A percentile compares a stretch with the other conserved stretches of the same genome.
phyloP scores from a whole-genome alignment of 1,284 basidiomycete species.

The Neolentinus lepideus region DNA sequence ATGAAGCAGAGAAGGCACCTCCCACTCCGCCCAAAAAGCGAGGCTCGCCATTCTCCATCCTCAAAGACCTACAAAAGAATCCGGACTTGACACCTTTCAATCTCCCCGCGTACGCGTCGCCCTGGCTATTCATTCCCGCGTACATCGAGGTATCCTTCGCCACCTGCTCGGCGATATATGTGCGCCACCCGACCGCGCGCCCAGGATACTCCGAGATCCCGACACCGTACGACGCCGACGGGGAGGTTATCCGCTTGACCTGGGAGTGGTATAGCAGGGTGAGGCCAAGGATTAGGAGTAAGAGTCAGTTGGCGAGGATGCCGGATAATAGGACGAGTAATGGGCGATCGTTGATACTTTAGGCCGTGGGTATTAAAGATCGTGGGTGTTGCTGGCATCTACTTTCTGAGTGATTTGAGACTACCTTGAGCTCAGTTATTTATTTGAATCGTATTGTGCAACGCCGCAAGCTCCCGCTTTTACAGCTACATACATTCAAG shows the following conservation, averaged over 20 bases:
- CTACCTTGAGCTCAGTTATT: not conserved
- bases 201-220: conserved; percentile 91
- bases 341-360: not conserved
- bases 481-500: too few relatives aligned
- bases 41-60: conserved; percentile 7
- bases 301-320: conserved; percentile 57
- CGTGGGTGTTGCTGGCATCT: not conserved
- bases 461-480: too few relatives aligned
- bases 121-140: conserved; percentile 92
- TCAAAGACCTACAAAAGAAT: conserved; percentile 8
- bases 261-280: conserved; percentile 91
- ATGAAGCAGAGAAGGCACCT: conserved; percentile 4
- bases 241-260: conserved; percentile 75
- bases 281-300: conserved; percentile 66
- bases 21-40: conserved; percentile 2
- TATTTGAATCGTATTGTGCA: not conserved
- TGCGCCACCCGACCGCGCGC: conserved; percentile 93
- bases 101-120: conserved; percentile 83
- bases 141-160: conserved; percentile 90
- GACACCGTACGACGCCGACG: conserved; percentile 90
- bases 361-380: not conserved
- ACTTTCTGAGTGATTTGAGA: not conserved
- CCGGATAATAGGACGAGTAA: conserved; percentile 46
- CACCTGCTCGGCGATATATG: conserved; percentile 90
- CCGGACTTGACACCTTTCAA: conserved; percentile 64